Evolutionary conservation across 2,329 filamentous ascomycete genomes (phyloP), one percentile per base, ranked within the genome.

Genomic region (Aureobasidium lini): DNA sequence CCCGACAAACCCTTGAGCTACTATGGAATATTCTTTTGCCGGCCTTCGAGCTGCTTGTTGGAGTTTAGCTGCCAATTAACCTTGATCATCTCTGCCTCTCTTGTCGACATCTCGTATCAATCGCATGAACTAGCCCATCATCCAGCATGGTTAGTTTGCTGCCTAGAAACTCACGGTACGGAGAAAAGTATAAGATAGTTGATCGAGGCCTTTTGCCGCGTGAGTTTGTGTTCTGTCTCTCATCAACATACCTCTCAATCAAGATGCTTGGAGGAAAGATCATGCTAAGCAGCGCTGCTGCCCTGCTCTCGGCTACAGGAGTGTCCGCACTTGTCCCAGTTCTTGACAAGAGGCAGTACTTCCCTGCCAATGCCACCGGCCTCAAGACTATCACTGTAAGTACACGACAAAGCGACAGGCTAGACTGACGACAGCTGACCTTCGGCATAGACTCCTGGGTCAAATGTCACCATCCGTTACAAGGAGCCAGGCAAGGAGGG

Each of bases 401-500:
- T 32, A 29, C 7, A 9, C 6, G 23, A 18, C 15, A 18, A 40
- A 2, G 28, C 7, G n/a, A 8, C 1, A 15, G 37, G 23, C 9
- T 28, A 16, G 16, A 13, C 13, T 32, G 5, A 18, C 29, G 13
- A 16, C 23, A 23, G 23, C 42, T 56, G 13, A 56, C n/a, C 16
- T 11, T 40, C 4, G 6, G 11, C 6, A 23, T 31, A 60, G 57
- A 57, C 67, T 7, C 77, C 77, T 6, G 72, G 34, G 5, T 36
- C 71, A 23, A 76, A 77, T 56, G 73, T 75, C 18, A 75, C 70
- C 10, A 74, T 81, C 48, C 73, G 77, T 2, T 81, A 80, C 68
- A 81, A 79, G 67, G 73, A 81, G 67, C 80, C 81, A 6, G 78
- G 76, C 4, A 69, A 71, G 37, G 68, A 67, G 16, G 74, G 76